A percentile compares a stretch with the other conserved stretches of the same genome.
Conservation (phyloP, 2,329 filamentous ascomycete genomes). For the Tolypocladium cylindrosporum region DNA sequence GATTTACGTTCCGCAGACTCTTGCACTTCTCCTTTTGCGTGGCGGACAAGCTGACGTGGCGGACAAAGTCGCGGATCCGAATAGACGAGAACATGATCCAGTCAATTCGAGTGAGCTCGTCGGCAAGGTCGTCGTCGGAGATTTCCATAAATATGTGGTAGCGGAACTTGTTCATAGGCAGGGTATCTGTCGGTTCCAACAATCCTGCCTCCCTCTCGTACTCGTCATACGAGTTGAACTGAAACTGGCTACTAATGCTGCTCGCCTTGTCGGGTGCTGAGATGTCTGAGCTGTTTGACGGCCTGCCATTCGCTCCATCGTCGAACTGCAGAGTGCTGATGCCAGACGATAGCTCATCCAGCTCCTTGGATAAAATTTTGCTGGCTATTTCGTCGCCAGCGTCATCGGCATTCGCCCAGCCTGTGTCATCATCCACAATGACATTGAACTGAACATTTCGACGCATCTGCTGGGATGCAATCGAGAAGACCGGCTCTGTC, state of each 20-base stretch:
- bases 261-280: slow-evolving; percentile 29
- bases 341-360: slow-evolving; percentile 27
- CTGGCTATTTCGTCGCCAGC: slow-evolving; percentile 22
- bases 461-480: slow-evolving; percentile 77
- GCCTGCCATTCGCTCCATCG: slow-evolving; percentile 31
- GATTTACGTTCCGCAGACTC: slow-evolving; percentile 76
- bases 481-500: slow-evolving; percentile 69
- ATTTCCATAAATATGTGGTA: slow-evolving; percentile 88
- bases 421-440: slow-evolving; percentile 79
- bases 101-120: slow-evolving; percentile 89
- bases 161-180: slow-evolving; percentile 70
- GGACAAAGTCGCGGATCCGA: slow-evolving; percentile 81
- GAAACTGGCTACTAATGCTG: slow-evolving; percentile 34
- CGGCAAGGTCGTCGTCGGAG: slow-evolving; percentile 74
- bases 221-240: slow-evolving; percentile 60
- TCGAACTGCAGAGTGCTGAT: slow-evolving; percentile 40
- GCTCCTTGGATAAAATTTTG: slow-evolving; percentile 26
- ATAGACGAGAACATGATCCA: slow-evolving; percentile 98
- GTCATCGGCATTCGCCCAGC: slow-evolving; percentile 80
- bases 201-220: slow-evolving; percentile 70
- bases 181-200: slow-evolving; percentile 58
- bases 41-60: slow-evolving; percentile 70
- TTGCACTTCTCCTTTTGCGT: slow-evolving; percentile 65
- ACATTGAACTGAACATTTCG: slow-evolving; percentile 63
- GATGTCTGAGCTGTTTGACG: slow-evolving; percentile 35